Conservation (phyloP, 148 eudicot genomes). For the Rheum nobile region DNA sequence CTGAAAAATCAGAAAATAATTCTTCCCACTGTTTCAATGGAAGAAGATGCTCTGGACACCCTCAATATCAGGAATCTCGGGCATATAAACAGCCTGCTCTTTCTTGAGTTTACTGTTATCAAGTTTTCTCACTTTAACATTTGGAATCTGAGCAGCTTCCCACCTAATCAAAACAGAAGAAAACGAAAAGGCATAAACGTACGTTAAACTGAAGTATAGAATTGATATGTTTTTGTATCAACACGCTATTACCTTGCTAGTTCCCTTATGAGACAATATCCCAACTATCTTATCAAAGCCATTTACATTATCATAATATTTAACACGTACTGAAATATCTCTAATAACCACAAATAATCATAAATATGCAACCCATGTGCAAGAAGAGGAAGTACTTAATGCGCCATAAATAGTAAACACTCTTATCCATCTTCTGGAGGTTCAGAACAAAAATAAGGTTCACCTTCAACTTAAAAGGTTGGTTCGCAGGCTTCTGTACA, state of each 20-base stretch:
- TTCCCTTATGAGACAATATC: too few relatives aligned
- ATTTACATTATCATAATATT: too few relatives aligned
- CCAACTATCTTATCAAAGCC: too few relatives aligned
- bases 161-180: conserved; percentile 34
- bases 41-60: conserved; percentile 70
- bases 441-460: conserved; percentile 88
- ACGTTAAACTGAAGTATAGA: too few relatives aligned
- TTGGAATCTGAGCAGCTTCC: conserved; percentile 67
- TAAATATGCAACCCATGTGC: conserved; percentile 12
- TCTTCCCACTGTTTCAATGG: too few relatives aligned
- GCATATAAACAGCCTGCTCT: conserved; percentile 78
- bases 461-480: conserved; percentile 71
- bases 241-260: too few relatives aligned
- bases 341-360: neutral
- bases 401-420: conserved; percentile 77
- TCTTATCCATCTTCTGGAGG: conserved; percentile 82
- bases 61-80: conserved; percentile 60
- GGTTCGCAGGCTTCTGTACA: conserved; percentile 74
- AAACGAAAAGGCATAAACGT: too few relatives aligned
- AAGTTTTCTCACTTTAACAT: conserved; percentile 60
- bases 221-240: too few relatives aligned
- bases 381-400: conserved; percentile 45
- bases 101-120: conserved; percentile 29
- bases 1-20: too few relatives aligned
- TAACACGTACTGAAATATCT: too few relatives aligned